phyloP scores from a whole-genome alignment of 768 basidiomycete species.

The Hypsizygus marmoreus region DNA sequence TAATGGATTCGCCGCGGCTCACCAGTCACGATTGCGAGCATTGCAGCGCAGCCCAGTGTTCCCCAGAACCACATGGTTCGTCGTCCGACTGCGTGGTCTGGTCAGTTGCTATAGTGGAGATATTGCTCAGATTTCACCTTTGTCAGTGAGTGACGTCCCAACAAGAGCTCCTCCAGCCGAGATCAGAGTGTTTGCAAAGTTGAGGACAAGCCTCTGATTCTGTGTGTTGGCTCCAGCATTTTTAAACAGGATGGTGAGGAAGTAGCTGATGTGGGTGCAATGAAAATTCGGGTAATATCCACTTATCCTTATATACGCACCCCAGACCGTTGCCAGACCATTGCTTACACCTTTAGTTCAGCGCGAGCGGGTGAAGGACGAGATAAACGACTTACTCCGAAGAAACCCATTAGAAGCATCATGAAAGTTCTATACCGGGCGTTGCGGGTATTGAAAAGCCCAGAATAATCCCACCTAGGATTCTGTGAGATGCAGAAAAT shows the following conservation, averaged over 20 bases:
- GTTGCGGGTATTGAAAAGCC: slow-evolving; percentile 47
- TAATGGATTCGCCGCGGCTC: background rate
- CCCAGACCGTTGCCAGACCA: slow-evolving; percentile 59
- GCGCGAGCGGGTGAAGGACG: too few species aligned
- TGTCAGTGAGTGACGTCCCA: slow-evolving; percentile 43
- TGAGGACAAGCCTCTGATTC: slow-evolving; percentile 38
- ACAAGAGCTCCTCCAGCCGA: slow-evolving; percentile 42
- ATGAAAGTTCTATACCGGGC: slow-evolving; percentile 47
- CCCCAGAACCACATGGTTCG: slow-evolving; percentile 52
- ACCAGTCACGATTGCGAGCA: slow-evolving; percentile 44
- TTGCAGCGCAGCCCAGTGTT: slow-evolving; percentile 38
- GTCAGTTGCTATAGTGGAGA: background rate
- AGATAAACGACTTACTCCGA: slow-evolving; percentile 39
- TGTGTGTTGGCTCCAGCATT: slow-evolving; percentile 41
- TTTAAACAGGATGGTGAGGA: slow-evolving; percentile 43
- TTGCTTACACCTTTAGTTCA: too few species aligned
- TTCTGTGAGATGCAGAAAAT: background rate
- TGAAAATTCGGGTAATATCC: too few species aligned
- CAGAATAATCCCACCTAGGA: slow-evolving; percentile 53
- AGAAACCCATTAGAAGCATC: slow-evolving; percentile 56
- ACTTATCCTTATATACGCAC: too few species aligned
- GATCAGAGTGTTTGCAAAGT: slow-evolving; percentile 44
- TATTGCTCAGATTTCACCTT: slow-evolving; percentile 22
- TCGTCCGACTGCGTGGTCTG: slow-evolving; percentile 34
- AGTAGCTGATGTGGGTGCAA: slow-evolving; percentile 43